Conservation (phyloP, 805 yeast genomes). For the Yarrowia porcina region DNA sequence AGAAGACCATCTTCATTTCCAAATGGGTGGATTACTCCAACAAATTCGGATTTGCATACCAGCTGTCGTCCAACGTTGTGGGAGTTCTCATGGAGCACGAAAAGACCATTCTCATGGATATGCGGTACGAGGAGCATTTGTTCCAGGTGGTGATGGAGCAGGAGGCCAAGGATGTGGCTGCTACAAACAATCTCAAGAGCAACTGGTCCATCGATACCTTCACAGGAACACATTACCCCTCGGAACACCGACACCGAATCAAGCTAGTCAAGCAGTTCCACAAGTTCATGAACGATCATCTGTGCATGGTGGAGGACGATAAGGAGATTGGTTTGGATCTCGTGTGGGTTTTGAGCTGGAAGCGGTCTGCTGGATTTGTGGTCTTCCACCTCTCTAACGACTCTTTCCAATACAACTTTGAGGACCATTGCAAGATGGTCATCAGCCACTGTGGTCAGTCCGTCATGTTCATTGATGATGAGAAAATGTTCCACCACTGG, state of each 20-base stretch:
- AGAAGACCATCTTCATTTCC: conserved; percentile 52
- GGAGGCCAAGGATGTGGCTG: conserved; percentile 39
- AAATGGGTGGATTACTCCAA: conserved; percentile 98
- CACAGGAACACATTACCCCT: conserved; percentile 8
- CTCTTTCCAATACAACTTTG: conserved; percentile 88
- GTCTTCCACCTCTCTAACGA: conserved; percentile 95
- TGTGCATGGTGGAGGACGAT: conserved; percentile 50
- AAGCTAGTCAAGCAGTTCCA: conserved; percentile 86
- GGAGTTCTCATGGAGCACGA: conserved; percentile 89
- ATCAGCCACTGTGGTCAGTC: conserved; percentile 71
- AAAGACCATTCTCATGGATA: conserved; percentile 69
- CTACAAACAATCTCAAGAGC: background rate
- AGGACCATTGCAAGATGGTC: conserved; percentile 88
- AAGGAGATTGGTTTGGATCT: conserved; percentile 1
- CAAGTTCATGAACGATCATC: conserved; percentile 85
- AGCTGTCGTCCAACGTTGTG: conserved; percentile 80
- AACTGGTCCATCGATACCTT: conserved; percentile 14
- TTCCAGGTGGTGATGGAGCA: conserved; percentile 41
- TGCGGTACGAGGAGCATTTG: conserved; percentile 31
- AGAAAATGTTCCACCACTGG: conserved; percentile 32
- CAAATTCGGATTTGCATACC: conserved; percentile 93
- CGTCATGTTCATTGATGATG: conserved; percentile 64
- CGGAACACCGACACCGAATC: conserved; percentile 49
- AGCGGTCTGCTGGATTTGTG: conserved; percentile 73
- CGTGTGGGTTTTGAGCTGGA: conserved; percentile 73